Evolutionary conservation across 257 asterid species (phyloP).

Genomic region (Solanum pennellii): DNA sequence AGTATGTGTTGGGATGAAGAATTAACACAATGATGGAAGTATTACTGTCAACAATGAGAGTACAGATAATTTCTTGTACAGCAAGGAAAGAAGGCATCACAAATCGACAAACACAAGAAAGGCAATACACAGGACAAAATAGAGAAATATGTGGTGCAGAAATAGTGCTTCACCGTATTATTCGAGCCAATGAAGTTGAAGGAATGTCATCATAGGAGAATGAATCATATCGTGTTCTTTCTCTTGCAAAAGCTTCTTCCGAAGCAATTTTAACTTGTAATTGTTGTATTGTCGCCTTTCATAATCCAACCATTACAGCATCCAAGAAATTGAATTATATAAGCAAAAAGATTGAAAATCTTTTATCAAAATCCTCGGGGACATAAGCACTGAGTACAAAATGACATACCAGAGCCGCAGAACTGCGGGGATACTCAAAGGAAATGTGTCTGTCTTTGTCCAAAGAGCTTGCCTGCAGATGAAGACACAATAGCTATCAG

Average conservation of each 20-base stretch:
- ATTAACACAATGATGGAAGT: not conserved
- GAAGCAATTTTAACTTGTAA: conserved; percentile 72
- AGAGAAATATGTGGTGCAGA: not conserved
- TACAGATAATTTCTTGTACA: not conserved
- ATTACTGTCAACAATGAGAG: not conserved
- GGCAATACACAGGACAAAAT: not conserved
- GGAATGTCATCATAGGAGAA: conserved; percentile 62
- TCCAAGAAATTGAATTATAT: not conserved
- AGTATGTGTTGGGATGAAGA: not conserved
- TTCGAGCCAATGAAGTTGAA: conserved; percentile 58
- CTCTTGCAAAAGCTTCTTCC: conserved; percentile 71
- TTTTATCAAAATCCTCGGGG: not conserved
- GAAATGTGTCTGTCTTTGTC: conserved; percentile 67
- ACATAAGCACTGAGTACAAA: not conserved
- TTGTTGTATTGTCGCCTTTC: conserved; percentile 47
- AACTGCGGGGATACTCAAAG: conserved; percentile 40
- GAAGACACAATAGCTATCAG: conserved; percentile 3
- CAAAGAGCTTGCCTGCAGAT: conserved; percentile 48
- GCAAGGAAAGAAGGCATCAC: not conserved
- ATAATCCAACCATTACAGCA: conserved; percentile 13
- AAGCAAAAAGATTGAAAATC: not conserved
- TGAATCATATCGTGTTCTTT: conserved; percentile 72
- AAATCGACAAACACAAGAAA: not conserved
- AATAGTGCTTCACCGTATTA: conserved; percentile 38
- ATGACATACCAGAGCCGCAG: conserved; percentile 47